phyloP scores from a whole-genome alignment of 352 stramenopile genomes.

The Pythium dissimile region DNA sequence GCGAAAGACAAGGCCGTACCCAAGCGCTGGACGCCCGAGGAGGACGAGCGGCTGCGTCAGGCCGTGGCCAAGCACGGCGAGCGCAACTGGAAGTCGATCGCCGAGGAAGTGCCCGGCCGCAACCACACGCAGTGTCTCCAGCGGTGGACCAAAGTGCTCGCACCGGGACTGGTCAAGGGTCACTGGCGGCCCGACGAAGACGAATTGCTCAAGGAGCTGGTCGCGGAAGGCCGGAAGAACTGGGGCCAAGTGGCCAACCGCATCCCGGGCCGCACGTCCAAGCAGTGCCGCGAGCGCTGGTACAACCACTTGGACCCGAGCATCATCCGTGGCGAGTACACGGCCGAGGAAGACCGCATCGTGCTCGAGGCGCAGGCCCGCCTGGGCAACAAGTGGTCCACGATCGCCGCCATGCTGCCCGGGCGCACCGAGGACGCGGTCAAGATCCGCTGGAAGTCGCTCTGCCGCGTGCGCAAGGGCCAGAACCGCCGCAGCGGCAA shows the following conservation, averaged over 20 bases:
- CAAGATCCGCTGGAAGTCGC: conserved; percentile 91
- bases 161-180: conserved; percentile 94
- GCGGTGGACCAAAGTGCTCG: conserved; percentile 90
- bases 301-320: conserved; percentile 89
- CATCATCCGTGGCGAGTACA: conserved; percentile 76
- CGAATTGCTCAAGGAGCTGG: conserved; percentile 76
- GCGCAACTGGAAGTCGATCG: conserved; percentile 88
- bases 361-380: conserved; percentile 81
- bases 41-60: conserved; percentile 75
- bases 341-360: conserved; percentile 84
- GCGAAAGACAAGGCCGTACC: conserved; percentile 81
- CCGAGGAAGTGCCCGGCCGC: conserved; percentile 74
- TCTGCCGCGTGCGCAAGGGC: conserved; percentile 76
- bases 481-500: conserved; percentile 16
- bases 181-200: conserved; percentile 95
- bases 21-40: conserved; percentile 75
- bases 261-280: conserved; percentile 81
- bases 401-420: conserved; percentile 86
- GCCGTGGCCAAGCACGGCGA: conserved; percentile 77
- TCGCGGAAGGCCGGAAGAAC: conserved; percentile 79
- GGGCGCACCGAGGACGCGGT: conserved; percentile 88
- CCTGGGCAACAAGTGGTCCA: conserved; percentile 88
- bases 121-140: conserved; percentile 91
- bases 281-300: conserved; percentile 90
- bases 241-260: conserved; percentile 86